Percentiles rank a stretch among this genome's conserved stretches.
Conservation (phyloP, 192 early-diverging fungal species). For the Coemansia sp. region DNA sequence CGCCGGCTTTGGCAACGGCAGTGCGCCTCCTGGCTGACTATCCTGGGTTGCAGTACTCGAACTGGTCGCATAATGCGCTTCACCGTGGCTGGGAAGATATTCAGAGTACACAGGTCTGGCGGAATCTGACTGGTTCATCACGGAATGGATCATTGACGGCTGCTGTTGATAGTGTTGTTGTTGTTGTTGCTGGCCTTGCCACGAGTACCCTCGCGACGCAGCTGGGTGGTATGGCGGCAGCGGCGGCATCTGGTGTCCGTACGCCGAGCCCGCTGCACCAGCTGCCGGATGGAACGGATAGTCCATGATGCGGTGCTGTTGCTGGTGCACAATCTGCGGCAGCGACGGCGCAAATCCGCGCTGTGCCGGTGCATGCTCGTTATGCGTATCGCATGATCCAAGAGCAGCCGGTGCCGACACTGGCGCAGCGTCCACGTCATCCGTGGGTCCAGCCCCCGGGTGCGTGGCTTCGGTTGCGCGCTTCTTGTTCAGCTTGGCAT, state of each 20-base stretch:
- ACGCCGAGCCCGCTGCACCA: neutral
- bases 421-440: neutral
- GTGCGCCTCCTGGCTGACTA: constrained; percentile 13
- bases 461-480: constrained; percentile 37
- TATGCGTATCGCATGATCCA: neutral
- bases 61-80: too few species aligned
- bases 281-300: constrained; percentile 6
- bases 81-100: constrained; percentile 1
- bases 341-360: constrained; percentile 9
- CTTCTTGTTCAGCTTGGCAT: constrained; percentile 58
- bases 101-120: constrained; percentile 9
- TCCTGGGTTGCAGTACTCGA: neutral
- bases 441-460: neutral
- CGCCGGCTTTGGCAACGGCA: constrained; percentile 3
- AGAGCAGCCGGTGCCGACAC: constrained; percentile 6
- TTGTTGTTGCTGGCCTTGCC: constrained; percentile 15
- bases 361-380: neutral
- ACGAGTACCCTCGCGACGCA: constrained; percentile 9
- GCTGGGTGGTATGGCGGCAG: constrained; percentile 6
- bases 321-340: constrained; percentile 18
- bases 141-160: neutral
- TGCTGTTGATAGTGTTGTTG: constrained; percentile 11
- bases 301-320: constrained; percentile 16
- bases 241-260: neutral
- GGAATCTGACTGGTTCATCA: neutral